phyloP scores from a whole-genome alignment of 352 stramenopile genomes.

The Phytophthora uliginosa region DNA sequence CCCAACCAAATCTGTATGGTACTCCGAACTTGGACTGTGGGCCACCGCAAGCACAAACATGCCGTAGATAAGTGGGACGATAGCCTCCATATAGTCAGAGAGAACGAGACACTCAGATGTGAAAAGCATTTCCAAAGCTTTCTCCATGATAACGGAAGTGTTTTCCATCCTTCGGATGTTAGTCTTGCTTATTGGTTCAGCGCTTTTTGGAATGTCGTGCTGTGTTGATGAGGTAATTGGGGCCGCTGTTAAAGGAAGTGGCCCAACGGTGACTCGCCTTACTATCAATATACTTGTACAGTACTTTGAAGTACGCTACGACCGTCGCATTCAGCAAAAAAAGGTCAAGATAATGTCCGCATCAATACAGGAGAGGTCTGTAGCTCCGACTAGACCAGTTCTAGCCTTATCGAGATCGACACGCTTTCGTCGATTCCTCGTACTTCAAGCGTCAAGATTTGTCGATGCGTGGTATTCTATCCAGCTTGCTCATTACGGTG shows the following conservation, averaged over 20 bases:
- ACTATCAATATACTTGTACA: background rate
- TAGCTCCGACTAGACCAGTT: background rate
- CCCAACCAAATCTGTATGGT: slow-evolving; percentile 39
- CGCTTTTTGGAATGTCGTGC: background rate
- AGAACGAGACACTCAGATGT: slow-evolving; percentile 49
- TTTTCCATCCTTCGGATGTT: background rate
- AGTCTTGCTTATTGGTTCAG: background rate
- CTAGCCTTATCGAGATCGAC: background rate
- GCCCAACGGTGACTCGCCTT: background rate
- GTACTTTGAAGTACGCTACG: background rate
- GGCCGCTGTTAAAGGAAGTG: background rate
- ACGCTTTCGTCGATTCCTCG: background rate
- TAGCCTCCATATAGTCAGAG: slow-evolving; percentile 49
- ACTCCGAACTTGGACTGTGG: slow-evolving; percentile 31
- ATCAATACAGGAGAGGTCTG: background rate
- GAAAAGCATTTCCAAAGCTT: slow-evolving; percentile 34
- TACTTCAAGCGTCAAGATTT: slow-evolving; percentile 1
- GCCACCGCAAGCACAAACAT: slow-evolving; percentile 25
- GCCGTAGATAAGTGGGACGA: slow-evolving; percentile 44
- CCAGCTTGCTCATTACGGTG: slow-evolving; percentile 20
- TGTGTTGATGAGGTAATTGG: background rate
- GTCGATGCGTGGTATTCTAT: slow-evolving; percentile 5
- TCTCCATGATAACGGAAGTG: slow-evolving; percentile 22
- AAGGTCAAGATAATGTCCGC: background rate
- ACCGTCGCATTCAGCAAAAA: background rate